Evolutionary conservation across 805 yeast genomes (phyloP), one percentile per base, ranked within the genome.

Genomic region (Millerozyma acaciae): DNA sequence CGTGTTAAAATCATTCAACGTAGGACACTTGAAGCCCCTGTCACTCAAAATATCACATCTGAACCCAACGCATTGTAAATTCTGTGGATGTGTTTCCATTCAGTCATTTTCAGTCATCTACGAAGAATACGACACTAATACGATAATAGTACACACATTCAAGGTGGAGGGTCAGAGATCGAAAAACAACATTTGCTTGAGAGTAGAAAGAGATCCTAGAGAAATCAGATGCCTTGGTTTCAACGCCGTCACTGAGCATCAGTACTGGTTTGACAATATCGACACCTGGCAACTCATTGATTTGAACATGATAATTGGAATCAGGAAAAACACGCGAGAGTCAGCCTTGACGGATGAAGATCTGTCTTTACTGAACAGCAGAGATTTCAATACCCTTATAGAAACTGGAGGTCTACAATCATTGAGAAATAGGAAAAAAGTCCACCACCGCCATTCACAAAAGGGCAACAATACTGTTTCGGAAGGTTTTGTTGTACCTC

Each of bases 171-270:
- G 42, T 21, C 83, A 82, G 50, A 68, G 80, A 37, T 87, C 94
- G 7, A 83, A 84, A 48, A 82, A 76, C 36, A 80, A 76, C 44
- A 87, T 87, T 25, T 87, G 96, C 55, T 59, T 87, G 35, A 75
- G 96, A 57, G 94, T 84, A 24, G 96, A 87, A 57, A 81, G 96
- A 73, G 96, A 87, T 57, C 86, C 90, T 2, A 73, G 95, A 48
- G 96, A 87, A 59, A 84, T 85, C 23, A 75, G 96, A 63, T 87
- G 96, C 60, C 68, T 83, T 25, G 96, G 96, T 17, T 84, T 87
- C 52, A 85, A 79, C 34, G 75, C 82, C 1, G 86, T 78, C 6
- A 66, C 72, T 13, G 95, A 86, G 48, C 77, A 75, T 32, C 81
- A 76, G 37, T 76, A 78, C 53, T 80, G 85, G 77, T 64, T 78